A percentile compares a stretch with the other conserved stretches of the same genome.
phyloP scores from a whole-genome alignment of 768 basidiomycete genomes.

The Tephrocybe sp. region DNA sequence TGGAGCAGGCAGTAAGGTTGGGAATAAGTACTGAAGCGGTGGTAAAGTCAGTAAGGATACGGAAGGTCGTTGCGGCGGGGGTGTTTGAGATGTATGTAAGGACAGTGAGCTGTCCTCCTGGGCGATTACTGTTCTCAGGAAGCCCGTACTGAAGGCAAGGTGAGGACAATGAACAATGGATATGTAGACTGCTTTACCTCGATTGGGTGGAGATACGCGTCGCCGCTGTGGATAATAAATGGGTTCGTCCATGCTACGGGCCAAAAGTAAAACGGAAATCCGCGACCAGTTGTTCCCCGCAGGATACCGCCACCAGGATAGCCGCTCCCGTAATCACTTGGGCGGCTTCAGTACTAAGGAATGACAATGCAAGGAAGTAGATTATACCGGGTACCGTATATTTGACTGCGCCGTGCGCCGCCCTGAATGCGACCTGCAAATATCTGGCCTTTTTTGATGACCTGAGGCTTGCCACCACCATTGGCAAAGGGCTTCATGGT shows the following conservation, averaged over 20 bases:
- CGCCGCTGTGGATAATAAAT: background rate
- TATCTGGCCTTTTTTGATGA: background rate
- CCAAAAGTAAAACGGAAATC: conserved; percentile 17
- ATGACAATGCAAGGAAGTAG: background rate
- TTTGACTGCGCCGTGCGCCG: conserved; percentile 3
- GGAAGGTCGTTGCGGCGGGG: conserved; percentile 4
- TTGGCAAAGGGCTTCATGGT: background rate
- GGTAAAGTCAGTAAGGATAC: conserved; percentile 7
- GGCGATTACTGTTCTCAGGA: conserved; percentile 8
- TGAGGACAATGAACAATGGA: background rate
- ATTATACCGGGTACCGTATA: conserved; percentile 9
- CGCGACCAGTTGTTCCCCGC: conserved; percentile 7
- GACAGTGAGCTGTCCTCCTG: conserved; percentile 8
- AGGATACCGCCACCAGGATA: conserved; percentile 4
- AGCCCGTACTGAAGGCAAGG: conserved; percentile 7
- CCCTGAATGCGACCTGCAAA: conserved; percentile 13
- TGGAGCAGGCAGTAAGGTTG: background rate
- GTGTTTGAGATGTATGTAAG: conserved; percentile 4
- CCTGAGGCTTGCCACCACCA: conserved; percentile 8
- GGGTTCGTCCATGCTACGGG: conserved; percentile 6
- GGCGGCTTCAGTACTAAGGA: background rate
- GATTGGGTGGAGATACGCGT: conserved; percentile 6
- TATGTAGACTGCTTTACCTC: conserved; percentile 1
- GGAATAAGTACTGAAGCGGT: conserved; percentile 3
- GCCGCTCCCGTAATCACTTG: conserved; percentile 12